Evolutionary conservation across 1,284 basidiomycete species (phyloP).

Genomic region (Ustilago tritici): DNA sequence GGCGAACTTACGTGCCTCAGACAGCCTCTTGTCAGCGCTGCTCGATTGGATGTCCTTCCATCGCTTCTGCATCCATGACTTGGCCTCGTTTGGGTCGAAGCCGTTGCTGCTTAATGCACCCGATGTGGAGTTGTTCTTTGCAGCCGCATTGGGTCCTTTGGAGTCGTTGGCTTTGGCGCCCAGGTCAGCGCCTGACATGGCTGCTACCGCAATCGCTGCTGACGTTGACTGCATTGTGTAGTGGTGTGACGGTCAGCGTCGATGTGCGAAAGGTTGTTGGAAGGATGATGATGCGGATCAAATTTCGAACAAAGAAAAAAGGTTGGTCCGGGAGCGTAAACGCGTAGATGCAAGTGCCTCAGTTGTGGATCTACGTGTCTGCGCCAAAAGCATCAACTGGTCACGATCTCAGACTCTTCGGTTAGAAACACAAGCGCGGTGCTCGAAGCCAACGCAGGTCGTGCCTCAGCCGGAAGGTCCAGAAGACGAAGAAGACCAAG

Average conservation of each 20-base stretch:
- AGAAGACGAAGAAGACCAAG: too few relatives aligned
- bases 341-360: neutral
- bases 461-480: too few relatives aligned
- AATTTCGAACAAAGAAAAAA: conserved; percentile 1
- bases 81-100: conserved; percentile 40
- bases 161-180: conserved; percentile 38
- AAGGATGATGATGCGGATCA: neutral
- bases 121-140: conserved; percentile 17
- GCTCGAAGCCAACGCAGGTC: neutral
- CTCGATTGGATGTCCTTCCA: conserved; percentile 37
- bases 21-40: conserved; percentile 19
- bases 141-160: conserved; percentile 30
- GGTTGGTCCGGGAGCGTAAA: conserved; percentile 18
- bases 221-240: conserved; percentile 44
- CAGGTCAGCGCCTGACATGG: conserved; percentile 38
- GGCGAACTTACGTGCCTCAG: conserved; percentile 34
- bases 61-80: conserved; percentile 38
- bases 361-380: neutral
- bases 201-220: conserved; percentile 45
- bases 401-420: too few relatives aligned
- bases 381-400: neutral
- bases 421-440: too few relatives aligned
- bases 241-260: neutral
- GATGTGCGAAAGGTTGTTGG: neutral
- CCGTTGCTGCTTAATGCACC: conserved; percentile 23